Evolutionary conservation across 352 stramenopile genomes (phyloP), one percentile per base, ranked within the genome.

Genomic region (Phytopythium chamaehyphon): DNA sequence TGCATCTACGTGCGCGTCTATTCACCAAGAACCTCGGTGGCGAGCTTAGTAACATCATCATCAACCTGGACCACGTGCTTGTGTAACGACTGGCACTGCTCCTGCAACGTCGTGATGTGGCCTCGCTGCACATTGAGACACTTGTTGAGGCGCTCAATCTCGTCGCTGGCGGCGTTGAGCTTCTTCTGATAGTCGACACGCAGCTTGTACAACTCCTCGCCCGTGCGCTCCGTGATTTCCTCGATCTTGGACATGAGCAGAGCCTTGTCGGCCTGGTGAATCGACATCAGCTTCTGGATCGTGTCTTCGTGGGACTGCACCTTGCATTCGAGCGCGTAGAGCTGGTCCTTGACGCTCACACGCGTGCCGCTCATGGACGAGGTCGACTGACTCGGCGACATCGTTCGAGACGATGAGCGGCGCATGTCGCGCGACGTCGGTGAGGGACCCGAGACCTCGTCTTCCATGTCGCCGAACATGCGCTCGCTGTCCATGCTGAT

Each of bases 11-110:
- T 19, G 9, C 52, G 33, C 16, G n/a, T n/a, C 56, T 79, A 89
- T 24, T 92, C 82, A 39, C 82, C 78, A 8, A 92, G 61, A 19
- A 92, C 82, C 57, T 92, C 82, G 49, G 79, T 84, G 42, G 82
- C 77, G 51, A 92, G 77, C 54, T 88, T 90, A 55, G 78, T 88
- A 36, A 92, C 78, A 55, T 92, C 82, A 26, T 92, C 82, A 44
- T 92, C 82, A n/a, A 92, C 79, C 64, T 89, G 79, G 40, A 86
- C 76, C 40, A 92, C 75, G 63, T 92, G 79, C 59, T 89, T 90
- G 73, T 92, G 79, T 37, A 92, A 66, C 40, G 78, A 90, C 51
- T 90, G 74, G 35, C 79, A 90, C 60, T 90, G 82, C 57, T 92
- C 79, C 57, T 92, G 78, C 22, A 90, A 67, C 40, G 82, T 92